Percentiles rank a stretch among this genome's conserved stretches.
Evolutionary conservation across 352 stramenopile species (phyloP).

Genomic region (Globisporangium rhizosaccharum): DNA sequence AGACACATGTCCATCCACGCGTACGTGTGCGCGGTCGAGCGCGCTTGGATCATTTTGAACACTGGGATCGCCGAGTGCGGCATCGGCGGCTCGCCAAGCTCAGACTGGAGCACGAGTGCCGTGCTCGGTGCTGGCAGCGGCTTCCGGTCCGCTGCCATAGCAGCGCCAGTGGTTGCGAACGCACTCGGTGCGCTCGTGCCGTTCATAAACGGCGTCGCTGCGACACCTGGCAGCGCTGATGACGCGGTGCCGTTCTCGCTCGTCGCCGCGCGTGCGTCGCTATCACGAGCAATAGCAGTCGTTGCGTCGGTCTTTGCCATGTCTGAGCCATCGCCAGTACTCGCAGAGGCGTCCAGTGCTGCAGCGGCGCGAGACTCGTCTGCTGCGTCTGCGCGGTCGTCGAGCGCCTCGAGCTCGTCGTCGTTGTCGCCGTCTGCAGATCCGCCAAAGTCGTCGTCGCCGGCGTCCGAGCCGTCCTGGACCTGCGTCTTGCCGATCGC

Average conservation of each 20-base stretch:
- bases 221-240: not conserved
- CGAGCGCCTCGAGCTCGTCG: slow-evolving; percentile 15
- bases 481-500: slow-evolving; percentile 26
- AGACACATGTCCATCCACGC: slow-evolving; percentile 92
- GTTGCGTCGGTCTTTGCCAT: too few species aligned
- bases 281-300: not conserved
- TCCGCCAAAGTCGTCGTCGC: slow-evolving; percentile 18
- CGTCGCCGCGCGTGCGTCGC: not conserved
- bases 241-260: not conserved
- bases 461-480: slow-evolving; percentile 25
- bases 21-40: slow-evolving; percentile 73
- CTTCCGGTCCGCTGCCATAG: not conserved
- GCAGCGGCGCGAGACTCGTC: slow-evolving; percentile 5
- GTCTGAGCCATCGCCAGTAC: not conserved
- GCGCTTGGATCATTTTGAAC: slow-evolving; percentile 71
- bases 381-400: slow-evolving; percentile 24
- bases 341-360: not conserved
- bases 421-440: slow-evolving; percentile 17
- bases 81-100: slow-evolving; percentile 47
- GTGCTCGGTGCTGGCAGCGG: not conserved
- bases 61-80: slow-evolving; percentile 60
- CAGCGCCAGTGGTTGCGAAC: not conserved
- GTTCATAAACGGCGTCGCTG: not conserved
- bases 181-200: not conserved
- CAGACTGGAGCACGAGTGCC: slow-evolving; percentile 45